phyloP scores from a whole-genome alignment of 169 alveolate species.

The Cryptosporidium tyzzeri region DNA sequence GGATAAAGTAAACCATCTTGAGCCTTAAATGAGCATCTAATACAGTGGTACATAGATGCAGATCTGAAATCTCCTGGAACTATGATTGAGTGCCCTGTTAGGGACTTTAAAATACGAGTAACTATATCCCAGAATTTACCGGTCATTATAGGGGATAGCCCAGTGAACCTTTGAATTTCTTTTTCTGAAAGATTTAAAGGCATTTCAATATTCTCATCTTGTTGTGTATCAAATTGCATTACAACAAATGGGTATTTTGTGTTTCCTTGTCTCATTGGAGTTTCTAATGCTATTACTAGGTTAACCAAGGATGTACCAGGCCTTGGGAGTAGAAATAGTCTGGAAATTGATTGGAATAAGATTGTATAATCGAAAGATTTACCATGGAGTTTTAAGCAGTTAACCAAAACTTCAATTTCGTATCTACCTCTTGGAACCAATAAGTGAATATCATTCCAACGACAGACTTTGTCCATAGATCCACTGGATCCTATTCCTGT shows the following conservation, averaged over 20 bases:
- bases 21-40: constrained; percentile 96
- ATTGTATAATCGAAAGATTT: constrained; percentile 95
- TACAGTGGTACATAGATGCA: constrained; percentile 82
- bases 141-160: constrained; percentile 54
- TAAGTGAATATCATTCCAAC: constrained; percentile 92
- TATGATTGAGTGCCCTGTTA: constrained; percentile 90
- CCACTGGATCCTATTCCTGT: constrained; percentile 76
- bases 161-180: constrained; percentile 85
- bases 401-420: constrained; percentile 91
- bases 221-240: constrained; percentile 93
- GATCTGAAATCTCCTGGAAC: constrained; percentile 96
- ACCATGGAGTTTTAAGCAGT: constrained; percentile 94
- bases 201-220: constrained; percentile 87
- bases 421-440: constrained; percentile 97
- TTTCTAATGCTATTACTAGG: constrained; percentile 91
- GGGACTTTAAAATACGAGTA: constrained; percentile 90
- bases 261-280: constrained; percentile 96
- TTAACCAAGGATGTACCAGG: constrained; percentile 93
- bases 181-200: constrained; percentile 89
- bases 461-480: constrained; percentile 88
- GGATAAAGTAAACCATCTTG: constrained; percentile 96
- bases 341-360: constrained; percentile 89
- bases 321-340: constrained; percentile 94
- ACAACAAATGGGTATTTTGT: constrained; percentile 95
- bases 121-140: constrained; percentile 92